Evolutionary conservation across 805 yeast genomes (phyloP).

Genomic region (Spathaspora hagerdaliae): DNA sequence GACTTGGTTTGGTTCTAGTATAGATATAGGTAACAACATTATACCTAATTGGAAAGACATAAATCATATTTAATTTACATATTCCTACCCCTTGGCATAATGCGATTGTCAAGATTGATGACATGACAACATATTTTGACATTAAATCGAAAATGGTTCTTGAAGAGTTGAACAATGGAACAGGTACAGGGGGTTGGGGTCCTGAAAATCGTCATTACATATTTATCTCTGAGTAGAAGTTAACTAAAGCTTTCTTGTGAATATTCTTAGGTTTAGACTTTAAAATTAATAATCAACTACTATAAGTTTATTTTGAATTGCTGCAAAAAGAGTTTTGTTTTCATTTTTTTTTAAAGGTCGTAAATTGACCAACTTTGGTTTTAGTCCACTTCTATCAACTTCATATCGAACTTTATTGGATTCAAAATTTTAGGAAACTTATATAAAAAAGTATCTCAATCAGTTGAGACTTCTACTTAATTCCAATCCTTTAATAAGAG

Average conservation of each 20-base stretch:
- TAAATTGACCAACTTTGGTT: no score
- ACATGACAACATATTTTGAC: slow-evolving; percentile 21
- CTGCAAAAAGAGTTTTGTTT: no score
- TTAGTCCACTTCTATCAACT: no score
- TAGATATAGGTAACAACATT: no score
- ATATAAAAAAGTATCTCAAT: no score
- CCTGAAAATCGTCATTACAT: slow-evolving; percentile 7
- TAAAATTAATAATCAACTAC: not conserved
- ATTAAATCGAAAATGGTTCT: slow-evolving; percentile 19
- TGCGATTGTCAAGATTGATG: slow-evolving; percentile 42
- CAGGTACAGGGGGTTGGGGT: slow-evolving; percentile 23
- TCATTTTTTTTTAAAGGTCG: no score
- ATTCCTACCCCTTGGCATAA: slow-evolving; percentile 71
- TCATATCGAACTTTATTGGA: no score
- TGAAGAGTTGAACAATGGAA: slow-evolving; percentile 12
- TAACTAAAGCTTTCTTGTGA: not conserved
- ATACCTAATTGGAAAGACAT: no score
- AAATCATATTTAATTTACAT: slow-evolving; percentile 21
- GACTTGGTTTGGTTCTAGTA: no score
- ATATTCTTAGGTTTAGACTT: not conserved
- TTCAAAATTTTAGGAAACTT: no score
- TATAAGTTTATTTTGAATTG: not conserved
- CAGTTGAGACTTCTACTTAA: no score
- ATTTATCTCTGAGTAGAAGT: slow-evolving; percentile 1
- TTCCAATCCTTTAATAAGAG: no score